Conservation (phyloP, 495 filamentous ascomycete genomes). For the Neurospora sp. region DNA sequence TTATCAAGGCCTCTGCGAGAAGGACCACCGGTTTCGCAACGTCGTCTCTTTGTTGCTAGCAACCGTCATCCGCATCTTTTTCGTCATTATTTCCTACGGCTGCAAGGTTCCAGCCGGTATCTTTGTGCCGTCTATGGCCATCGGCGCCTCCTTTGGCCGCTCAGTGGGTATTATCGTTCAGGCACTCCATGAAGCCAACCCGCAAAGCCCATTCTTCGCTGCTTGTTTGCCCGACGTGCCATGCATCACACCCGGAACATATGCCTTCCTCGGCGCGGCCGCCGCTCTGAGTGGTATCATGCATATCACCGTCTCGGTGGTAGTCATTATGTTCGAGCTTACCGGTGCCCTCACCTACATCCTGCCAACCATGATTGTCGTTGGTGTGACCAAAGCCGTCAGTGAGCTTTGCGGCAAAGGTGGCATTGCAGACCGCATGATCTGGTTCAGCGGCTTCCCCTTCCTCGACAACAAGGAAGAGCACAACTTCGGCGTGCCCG, state of each 20-base stretch:
- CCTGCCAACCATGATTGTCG: constrained; percentile 96
- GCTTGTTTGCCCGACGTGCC: constrained; percentile 85
- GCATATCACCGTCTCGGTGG: constrained; percentile 93
- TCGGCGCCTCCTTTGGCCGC: constrained; percentile 87
- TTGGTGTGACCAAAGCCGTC: constrained; percentile 92
- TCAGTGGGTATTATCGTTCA: constrained; percentile 94
- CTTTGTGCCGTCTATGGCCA: constrained; percentile 95
- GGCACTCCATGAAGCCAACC: constrained; percentile 74
- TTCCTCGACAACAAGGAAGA: constrained; percentile 98
- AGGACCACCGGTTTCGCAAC: constrained; percentile 65
- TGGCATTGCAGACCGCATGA: constrained; percentile 96
- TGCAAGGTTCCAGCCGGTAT: constrained; percentile 98
- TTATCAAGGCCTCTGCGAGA: constrained; percentile 85
- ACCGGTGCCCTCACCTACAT: constrained; percentile 95
- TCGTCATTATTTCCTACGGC: constrained; percentile 95
- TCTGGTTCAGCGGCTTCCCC: constrained; percentile 97
- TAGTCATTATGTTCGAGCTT: constrained; percentile 97
- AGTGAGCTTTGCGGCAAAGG: constrained; percentile 87
- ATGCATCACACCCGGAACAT: constrained; percentile 93
- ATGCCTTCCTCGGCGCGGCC: constrained; percentile 86
- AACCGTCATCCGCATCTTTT: constrained; percentile 66
- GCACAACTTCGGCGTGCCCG: constrained; percentile 91
- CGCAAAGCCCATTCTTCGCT: constrained; percentile 72
- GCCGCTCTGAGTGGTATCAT: constrained; percentile 97
- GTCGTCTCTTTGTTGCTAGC: constrained; percentile 70